Percentiles rank a stretch among this genome's conserved stretches.
These are phyloP conservation scores for Suhomyces emberorum DNA, from an alignment of 805 yeast species.

Conservation along the genomic window DNA sequence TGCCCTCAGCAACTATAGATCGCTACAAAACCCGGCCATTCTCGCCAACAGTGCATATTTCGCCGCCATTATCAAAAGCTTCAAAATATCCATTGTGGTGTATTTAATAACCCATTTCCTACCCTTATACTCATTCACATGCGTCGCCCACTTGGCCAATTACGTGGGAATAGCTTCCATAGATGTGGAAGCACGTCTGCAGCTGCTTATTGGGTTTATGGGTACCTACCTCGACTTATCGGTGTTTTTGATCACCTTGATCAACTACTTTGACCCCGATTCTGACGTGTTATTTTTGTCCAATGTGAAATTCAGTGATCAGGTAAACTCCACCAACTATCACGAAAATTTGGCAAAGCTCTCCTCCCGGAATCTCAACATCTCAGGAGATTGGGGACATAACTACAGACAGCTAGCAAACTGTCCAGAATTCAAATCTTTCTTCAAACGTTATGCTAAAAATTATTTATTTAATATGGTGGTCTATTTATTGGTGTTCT, in stretches of 20 bases:
- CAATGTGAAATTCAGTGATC: constrained; percentile 17
- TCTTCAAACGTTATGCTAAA: constrained; percentile 15
- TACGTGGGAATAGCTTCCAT: background rate
- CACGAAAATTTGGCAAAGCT: constrained; percentile 6
- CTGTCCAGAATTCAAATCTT: constrained; percentile 18
- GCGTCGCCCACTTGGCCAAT: constrained; percentile 2
- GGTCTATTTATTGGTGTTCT: constrained; percentile 22
- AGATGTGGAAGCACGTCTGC: constrained; percentile 2
- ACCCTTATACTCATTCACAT: constrained; percentile 7
- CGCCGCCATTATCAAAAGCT: constrained; percentile 1
- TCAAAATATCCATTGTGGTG: constrained; percentile 4
- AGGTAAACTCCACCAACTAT: constrained; percentile 8
- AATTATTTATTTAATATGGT: constrained; percentile 24
- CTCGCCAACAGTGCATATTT: background rate
- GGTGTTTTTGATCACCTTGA: constrained; percentile 16
- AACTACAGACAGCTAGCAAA: constrained; percentile 7
- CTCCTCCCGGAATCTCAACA: constrained; percentile 6
- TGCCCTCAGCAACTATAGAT: constrained; percentile 45
- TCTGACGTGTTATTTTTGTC: constrained; percentile 18
- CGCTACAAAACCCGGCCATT: constrained; percentile 39
- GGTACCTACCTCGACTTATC: constrained; percentile 16
- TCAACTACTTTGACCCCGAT: constrained; percentile 13
- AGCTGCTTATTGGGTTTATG: constrained; percentile 10
- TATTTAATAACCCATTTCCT: constrained; percentile 6
- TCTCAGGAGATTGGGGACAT: constrained; percentile 1